Conservation (phyloP, 1,284 basidiomycete genomes). For the Inonotus hispidus region DNA sequence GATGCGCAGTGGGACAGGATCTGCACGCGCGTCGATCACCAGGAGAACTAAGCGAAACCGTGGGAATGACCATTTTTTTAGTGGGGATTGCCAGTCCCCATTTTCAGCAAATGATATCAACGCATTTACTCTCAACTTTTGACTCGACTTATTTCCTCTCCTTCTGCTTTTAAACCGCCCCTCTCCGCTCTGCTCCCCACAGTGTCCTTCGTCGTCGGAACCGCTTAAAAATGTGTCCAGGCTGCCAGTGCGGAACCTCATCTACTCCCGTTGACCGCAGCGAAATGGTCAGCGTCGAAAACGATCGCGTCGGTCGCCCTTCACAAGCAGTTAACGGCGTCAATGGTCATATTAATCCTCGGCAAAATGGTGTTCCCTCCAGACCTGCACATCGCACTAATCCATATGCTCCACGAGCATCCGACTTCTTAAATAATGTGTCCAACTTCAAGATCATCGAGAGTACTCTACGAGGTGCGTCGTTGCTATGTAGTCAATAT, state of each 20-base stretch:
- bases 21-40: too few species aligned
- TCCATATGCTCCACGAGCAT: constrained; percentile 83
- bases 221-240: constrained; percentile 54
- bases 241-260: constrained; percentile 44
- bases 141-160: not conserved
- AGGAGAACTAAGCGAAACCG: too few species aligned
- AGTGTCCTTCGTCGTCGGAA: constrained; percentile 13
- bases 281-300: constrained; percentile 67
- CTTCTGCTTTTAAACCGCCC: not conserved
- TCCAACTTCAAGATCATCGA: constrained; percentile 97
- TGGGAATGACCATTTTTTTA: too few species aligned
- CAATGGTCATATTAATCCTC: constrained; percentile 33
- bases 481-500: not conserved
- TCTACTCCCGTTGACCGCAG: constrained; percentile 37
- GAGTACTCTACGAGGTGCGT: constrained; percentile 85
- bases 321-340: constrained; percentile 27
- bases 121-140: not conserved
- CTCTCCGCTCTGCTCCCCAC: constrained; percentile 12
- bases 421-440: constrained; percentile 89
- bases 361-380: constrained; percentile 27
- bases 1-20: too few species aligned
- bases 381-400: constrained; percentile 46
- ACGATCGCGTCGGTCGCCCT: constrained; percentile 30
- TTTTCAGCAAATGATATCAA: not conserved
- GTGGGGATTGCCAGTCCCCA: too few species aligned